Evolutionary conservation across 2,329 filamentous ascomycete genomes (phyloP).

Genomic region (Sporothrix mexicana): DNA sequence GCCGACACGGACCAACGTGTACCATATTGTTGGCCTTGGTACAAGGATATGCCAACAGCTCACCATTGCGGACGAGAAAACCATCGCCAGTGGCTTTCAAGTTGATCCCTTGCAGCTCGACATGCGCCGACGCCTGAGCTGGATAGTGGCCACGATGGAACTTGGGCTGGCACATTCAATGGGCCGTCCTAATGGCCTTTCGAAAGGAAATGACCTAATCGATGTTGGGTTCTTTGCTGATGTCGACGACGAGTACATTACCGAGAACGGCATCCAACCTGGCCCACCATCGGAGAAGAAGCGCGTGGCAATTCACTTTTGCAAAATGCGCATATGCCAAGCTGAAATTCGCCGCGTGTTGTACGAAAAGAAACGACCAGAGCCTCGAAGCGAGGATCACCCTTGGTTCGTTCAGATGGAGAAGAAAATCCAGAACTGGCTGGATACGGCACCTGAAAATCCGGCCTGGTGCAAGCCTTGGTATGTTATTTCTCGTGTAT

Average conservation of each 20-base stretch:
- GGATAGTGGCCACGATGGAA: conserved; percentile 89
- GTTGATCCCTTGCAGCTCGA: conserved; percentile 79
- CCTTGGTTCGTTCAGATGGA: conserved; percentile 88
- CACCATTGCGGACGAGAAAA: conserved; percentile 86
- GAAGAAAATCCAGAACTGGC: conserved; percentile 78
- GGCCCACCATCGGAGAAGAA: conserved; percentile 81
- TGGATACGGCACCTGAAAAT: conserved; percentile 74
- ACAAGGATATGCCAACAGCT: conserved; percentile 88
- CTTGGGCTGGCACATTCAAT: conserved; percentile 85
- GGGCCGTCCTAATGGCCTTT: conserved; percentile 84
- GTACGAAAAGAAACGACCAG: conserved; percentile 80
- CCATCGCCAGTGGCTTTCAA: conserved; percentile 69
- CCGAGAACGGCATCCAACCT: conserved; percentile 72
- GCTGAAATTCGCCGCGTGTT: conserved; percentile 84
- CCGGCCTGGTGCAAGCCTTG: conserved; percentile 76
- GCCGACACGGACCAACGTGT: conserved; percentile 88
- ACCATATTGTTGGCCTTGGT: conserved; percentile 89
- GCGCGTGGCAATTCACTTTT: conserved; percentile 87
- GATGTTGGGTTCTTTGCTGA: conserved; percentile 85
- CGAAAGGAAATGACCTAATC: conserved; percentile 79
- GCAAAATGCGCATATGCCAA: conserved; percentile 86
- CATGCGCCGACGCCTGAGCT: conserved; percentile 85
- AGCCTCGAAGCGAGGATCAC: conserved; percentile 78
- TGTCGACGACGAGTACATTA: conserved; percentile 84
- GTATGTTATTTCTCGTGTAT: conserved; percentile 57